These are phyloP conservation scores for Ceratobasidium papillatum DNA, from an alignment of 1,284 basidiomycete genomes.

Conservation along the genomic window DNA sequence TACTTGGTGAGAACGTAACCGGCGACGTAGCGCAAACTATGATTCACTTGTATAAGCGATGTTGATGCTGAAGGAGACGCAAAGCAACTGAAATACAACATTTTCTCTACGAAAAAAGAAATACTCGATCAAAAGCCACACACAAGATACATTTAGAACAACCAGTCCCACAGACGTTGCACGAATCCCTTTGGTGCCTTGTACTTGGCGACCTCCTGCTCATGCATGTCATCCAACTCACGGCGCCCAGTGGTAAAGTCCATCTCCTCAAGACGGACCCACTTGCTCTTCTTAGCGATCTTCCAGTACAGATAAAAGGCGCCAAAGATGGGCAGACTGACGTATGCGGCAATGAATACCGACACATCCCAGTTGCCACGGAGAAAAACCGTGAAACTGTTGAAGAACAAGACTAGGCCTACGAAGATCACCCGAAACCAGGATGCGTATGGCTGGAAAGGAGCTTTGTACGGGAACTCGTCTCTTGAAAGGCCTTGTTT, in stretches of 20 bases:
- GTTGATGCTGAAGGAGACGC: neutral
- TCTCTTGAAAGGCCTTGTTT: constrained; percentile 56
- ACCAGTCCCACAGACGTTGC: constrained; percentile 42
- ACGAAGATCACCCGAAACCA: constrained; percentile 47
- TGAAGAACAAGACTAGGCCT: constrained; percentile 39
- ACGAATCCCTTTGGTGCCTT: constrained; percentile 43
- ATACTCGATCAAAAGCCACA: neutral
- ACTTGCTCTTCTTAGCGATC: constrained; percentile 54
- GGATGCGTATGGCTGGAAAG: constrained; percentile 51
- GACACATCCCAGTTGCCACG: constrained; percentile 52
- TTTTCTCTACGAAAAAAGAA: neutral
- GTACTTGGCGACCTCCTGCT: constrained; percentile 29
- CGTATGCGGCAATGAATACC: constrained; percentile 53
- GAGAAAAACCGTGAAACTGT: constrained; percentile 54
- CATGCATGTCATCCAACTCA: constrained; percentile 54
- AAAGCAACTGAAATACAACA: constrained; percentile 23
- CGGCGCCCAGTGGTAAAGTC: constrained; percentile 57
- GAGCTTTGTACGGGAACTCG: constrained; percentile 56
- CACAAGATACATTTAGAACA: constrained; percentile 22
- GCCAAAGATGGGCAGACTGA: constrained; percentile 54
- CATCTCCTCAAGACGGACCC: constrained; percentile 53
- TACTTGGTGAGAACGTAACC: too few relatives aligned
- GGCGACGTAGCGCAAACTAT: too few relatives aligned
- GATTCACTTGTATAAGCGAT: too few relatives aligned
- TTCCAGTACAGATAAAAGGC: constrained; percentile 57